phyloP scores from a whole-genome alignment of 2,329 filamentous ascomycete genomes.

The Colletotrichum liriopes region DNA sequence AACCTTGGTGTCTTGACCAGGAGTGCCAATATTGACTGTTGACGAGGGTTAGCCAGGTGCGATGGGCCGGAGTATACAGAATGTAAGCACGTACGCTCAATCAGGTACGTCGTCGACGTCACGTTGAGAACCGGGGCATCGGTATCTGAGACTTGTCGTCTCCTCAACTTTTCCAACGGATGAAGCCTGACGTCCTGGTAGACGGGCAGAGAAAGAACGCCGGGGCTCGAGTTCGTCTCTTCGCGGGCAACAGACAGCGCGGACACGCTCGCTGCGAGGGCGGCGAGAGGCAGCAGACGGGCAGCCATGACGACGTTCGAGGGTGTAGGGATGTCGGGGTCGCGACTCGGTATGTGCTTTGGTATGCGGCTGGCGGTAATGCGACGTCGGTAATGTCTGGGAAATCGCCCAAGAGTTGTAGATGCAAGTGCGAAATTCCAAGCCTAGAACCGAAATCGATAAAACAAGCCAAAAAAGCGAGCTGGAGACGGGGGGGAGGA shows the following conservation, averaged over 20 bases:
- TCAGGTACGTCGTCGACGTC: constrained; percentile 44
- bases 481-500: constrained; percentile 5
- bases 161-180: constrained; percentile 38
- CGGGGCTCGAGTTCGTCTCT: constrained; percentile 27
- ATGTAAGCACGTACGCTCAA: constrained; percentile 34
- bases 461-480: constrained; percentile 15
- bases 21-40: constrained; percentile 51
- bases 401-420: constrained; percentile 6
- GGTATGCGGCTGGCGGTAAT: not conserved
- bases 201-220: constrained; percentile 41
- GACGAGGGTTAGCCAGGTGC: not conserved
- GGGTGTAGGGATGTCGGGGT: not conserved
- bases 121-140: constrained; percentile 40
- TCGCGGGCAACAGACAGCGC: constrained; percentile 21
- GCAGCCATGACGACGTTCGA: constrained; percentile 20
- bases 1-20: constrained; percentile 61
- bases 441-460: constrained; percentile 22
- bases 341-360: not conserved
- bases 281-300: constrained; percentile 22
- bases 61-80: too few species aligned
- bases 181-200: constrained; percentile 42
- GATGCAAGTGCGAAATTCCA: constrained; percentile 19
- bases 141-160: constrained; percentile 38
- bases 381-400: not conserved
- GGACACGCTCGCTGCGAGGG: constrained; percentile 30